phyloP scores from a whole-genome alignment of 2,329 filamentous ascomycete species.

The Xylariaceae sp. region DNA sequence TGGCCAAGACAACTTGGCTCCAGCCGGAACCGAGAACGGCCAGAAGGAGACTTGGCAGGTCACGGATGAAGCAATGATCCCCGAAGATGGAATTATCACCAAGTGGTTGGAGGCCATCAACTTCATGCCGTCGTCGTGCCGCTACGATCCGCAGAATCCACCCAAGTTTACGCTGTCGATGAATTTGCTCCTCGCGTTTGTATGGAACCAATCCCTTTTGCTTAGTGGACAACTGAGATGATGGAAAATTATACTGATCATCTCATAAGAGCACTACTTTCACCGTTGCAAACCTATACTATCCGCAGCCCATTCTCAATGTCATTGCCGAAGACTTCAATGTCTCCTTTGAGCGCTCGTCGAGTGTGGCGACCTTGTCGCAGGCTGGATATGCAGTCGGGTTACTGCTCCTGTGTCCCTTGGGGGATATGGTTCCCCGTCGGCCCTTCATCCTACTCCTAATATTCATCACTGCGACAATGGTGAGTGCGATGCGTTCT shows the following conservation, averaged over 20 bases:
- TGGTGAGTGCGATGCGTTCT: conserved; percentile 41
- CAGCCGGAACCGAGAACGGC: background rate
- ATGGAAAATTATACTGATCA: background rate
- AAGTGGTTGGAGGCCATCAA: conserved; percentile 34
- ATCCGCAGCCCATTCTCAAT: conserved; percentile 63
- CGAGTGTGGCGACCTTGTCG: conserved; percentile 57
- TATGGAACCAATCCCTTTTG: conserved; percentile 25
- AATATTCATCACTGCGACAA: conserved; percentile 55
- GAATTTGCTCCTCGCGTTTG: conserved; percentile 67
- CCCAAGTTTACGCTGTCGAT: conserved; percentile 62
- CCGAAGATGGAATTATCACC: conserved; percentile 4
- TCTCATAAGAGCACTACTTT: conserved; percentile 41
- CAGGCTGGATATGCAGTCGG: conserved; percentile 66
- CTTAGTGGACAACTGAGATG: background rate
- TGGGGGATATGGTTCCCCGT: conserved; percentile 56
- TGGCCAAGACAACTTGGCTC: background rate
- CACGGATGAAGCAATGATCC: background rate
- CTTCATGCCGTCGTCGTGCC: conserved; percentile 61
- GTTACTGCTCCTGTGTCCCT: conserved; percentile 59
- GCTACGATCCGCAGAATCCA: conserved; percentile 62
- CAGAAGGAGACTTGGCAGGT: background rate
- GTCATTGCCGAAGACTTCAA: conserved; percentile 58
- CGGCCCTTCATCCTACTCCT: conserved; percentile 57
- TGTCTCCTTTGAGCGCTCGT: conserved; percentile 56
- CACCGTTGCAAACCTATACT: conserved; percentile 66